These are phyloP conservation scores for Penicillium cinerascens DNA, from an alignment of 495 filamentous ascomycete species.

Conservation along the genomic window DNA sequence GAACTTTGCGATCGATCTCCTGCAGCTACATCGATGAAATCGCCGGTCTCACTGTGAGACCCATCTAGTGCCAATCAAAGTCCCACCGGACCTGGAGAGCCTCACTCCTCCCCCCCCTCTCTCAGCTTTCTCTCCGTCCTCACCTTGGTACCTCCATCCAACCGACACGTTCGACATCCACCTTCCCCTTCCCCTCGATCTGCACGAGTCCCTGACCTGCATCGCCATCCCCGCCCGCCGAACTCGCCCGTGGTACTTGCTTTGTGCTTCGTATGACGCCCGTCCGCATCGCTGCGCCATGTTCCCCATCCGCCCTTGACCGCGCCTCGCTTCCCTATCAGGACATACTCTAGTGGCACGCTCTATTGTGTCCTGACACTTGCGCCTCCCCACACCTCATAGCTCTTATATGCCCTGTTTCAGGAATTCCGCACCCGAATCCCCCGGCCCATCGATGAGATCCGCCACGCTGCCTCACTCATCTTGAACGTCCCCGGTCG, in stretches of 20 bases:
- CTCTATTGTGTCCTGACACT: not conserved
- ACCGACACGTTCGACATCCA: not conserved
- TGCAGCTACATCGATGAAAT: conserved; percentile 9
- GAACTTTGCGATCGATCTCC: conserved; percentile 2
- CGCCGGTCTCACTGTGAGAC: conserved; percentile 7
- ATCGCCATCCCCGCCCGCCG: not conserved
- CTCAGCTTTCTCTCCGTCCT: conserved; percentile 2
- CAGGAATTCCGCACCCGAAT: conserved; percentile 3
- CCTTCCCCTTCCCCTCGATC: not conserved
- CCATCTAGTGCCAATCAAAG: conserved; percentile 7
- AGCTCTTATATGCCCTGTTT: conserved; percentile 2
- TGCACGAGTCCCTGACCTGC: not conserved
- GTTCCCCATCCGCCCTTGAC: not conserved
- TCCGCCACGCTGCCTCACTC: not conserved
- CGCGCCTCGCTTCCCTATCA: not conserved
- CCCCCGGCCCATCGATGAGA: conserved; percentile 14
- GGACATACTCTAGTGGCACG: conserved; percentile 3
- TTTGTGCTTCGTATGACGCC: conserved; percentile 7
- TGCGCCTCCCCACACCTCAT: conserved; percentile 1
- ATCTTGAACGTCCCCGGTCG: not conserved
- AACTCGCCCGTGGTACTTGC: not conserved
- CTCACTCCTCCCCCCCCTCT: conserved; percentile 6
- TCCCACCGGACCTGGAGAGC: conserved; percentile 6
- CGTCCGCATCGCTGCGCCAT: not conserved
- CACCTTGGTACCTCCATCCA: not conserved